Conservation (phyloP, 2,329 filamentous ascomycete species). For the Emydomyces testavorans region DNA sequence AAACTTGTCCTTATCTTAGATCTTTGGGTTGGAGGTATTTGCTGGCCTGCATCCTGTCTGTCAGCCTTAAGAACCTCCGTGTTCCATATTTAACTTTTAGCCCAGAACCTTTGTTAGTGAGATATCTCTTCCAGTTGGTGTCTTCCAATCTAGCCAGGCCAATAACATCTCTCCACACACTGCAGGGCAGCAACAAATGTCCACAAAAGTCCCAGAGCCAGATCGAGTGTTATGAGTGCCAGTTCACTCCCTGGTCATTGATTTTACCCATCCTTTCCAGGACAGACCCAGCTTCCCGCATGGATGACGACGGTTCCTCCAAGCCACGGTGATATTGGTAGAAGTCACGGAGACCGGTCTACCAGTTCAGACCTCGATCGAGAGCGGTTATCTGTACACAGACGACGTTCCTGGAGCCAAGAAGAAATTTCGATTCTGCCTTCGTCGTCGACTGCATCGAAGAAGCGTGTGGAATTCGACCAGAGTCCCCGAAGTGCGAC, state of each 20-base stretch:
- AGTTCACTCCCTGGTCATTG: neutral
- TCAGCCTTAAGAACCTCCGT: neutral
- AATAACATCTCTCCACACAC: neutral
- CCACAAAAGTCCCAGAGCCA: neutral
- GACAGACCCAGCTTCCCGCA: neutral
- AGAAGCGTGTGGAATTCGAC: slow-evolving; percentile 5
- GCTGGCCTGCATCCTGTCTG: no score
- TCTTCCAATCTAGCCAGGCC: neutral
- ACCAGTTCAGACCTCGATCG: neutral
- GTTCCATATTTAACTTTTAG: neutral
- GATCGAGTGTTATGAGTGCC: neutral
- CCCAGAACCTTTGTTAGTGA: no score
- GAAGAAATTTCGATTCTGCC: neutral
- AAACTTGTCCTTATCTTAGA: no score
- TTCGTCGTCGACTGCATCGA: neutral
- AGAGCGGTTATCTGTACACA: neutral
- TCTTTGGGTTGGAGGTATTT: no score
- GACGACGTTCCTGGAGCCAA: neutral
- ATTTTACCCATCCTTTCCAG: neutral
- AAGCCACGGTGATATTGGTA: neutral
- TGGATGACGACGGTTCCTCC: slow-evolving; percentile 5
- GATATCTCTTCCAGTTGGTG: no score
- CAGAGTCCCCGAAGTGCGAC: neutral
- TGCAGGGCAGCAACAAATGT: neutral
- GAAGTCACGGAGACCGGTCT: slow-evolving; percentile 2